Conservation (phyloP, 345 rosid species). For the Diplotaxis tenuifolia region DNA sequence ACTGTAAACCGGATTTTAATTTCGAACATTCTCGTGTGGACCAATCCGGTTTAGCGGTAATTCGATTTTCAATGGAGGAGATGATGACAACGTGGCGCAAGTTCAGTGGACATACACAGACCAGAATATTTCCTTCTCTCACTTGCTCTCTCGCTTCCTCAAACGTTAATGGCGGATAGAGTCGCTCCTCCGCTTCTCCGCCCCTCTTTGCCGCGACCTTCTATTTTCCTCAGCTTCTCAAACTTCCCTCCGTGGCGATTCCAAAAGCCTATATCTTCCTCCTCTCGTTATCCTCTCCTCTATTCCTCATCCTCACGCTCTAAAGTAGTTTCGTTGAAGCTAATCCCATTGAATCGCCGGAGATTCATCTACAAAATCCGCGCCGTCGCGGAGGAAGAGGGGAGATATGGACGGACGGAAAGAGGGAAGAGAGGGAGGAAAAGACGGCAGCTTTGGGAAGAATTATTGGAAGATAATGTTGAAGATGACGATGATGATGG, state of each 20-base stretch:
- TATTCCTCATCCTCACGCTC: constrained; percentile 3
- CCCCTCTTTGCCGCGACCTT: background rate
- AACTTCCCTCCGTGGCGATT: constrained; percentile 4
- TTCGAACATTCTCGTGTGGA: background rate
- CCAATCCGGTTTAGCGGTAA: constrained; percentile 20
- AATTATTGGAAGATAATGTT: constrained; percentile 32
- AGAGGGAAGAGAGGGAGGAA: constrained; percentile 20
- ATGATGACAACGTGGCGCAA: constrained; percentile 34
- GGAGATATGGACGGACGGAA: background rate
- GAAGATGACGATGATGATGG: constrained; percentile 15
- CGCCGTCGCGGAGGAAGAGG: background rate
- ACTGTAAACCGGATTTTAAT: background rate
- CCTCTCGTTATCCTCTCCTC: background rate
- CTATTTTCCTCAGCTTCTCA: background rate
- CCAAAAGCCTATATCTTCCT: background rate
- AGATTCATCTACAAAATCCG: constrained; percentile 1
- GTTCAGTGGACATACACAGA: background rate
- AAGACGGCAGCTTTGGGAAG: constrained; percentile 33
- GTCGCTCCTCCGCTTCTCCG: constrained; percentile 3
- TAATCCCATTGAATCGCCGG: constrained; percentile 1
- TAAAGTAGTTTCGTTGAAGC: constrained; percentile 3
- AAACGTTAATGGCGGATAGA: constrained; percentile 36
- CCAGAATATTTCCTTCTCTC: background rate
- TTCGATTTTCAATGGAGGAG: constrained; percentile 36
- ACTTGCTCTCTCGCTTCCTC: background rate